Conservation (phyloP, 179 eudicot species). For the Camellia oleifera region DNA sequence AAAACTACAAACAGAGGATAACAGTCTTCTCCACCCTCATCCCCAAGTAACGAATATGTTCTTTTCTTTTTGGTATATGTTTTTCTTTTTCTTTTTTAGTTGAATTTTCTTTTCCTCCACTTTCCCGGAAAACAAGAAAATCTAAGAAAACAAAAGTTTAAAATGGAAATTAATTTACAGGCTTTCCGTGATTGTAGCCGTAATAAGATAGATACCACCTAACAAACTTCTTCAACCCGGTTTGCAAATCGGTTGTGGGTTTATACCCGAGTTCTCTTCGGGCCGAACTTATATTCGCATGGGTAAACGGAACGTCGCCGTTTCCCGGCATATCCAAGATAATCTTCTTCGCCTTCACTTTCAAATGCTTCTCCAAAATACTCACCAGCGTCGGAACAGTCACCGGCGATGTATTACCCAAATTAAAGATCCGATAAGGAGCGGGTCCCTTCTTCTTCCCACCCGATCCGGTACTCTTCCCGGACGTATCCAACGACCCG, state of each 20-base stretch:
- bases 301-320: conserved; percentile 57
- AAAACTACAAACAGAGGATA: neutral
- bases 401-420: conserved; percentile 55
- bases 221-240: conserved; percentile 58
- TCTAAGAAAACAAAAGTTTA: neutral
- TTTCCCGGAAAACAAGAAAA: neutral
- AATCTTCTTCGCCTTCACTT: conserved; percentile 41
- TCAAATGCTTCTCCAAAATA: conserved; percentile 46
- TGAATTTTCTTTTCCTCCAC: neutral
- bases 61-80: neutral
- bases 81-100: conserved; percentile 3
- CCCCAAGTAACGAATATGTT: conserved; percentile 9
- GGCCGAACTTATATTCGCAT: conserved; percentile 52
- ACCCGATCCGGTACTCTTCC: conserved; percentile 49
- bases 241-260: conserved; percentile 60
- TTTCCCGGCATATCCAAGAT: conserved; percentile 51
- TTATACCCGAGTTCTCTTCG: conserved; percentile 44
- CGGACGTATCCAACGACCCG: conserved; percentile 40
- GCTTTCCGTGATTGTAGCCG: conserved; percentile 39
- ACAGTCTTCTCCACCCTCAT: neutral
- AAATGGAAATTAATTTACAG: conserved; percentile 21
- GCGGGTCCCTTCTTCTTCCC: conserved; percentile 41
- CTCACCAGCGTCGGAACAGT: conserved; percentile 45
- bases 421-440: conserved; percentile 42
- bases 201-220: conserved; percentile 50